Base-by-base conservation (phyloP, 2,329 filamentous ascomycete species). In the Botrytis tulipae region DNA sequence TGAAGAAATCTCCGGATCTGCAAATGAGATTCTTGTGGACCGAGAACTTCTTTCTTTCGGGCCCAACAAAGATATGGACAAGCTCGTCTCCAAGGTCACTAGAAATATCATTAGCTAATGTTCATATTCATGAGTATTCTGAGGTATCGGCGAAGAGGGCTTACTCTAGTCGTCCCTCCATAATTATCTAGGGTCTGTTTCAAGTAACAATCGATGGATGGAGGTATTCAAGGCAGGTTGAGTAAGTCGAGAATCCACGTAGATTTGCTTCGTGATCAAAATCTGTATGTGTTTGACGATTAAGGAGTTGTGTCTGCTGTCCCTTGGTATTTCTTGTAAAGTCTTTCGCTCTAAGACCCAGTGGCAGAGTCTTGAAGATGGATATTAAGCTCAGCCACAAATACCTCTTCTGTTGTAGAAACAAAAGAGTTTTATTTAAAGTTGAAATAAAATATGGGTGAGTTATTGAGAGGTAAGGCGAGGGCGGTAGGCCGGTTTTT, bases 51-150 rank as follows among this genome's bases (percentile, higher is more conserved):
- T 48, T 51, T 22, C 12, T 22, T 16, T 57, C 46, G 3, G 46
- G 18, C 18, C 46, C 46, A 57, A 68, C 65, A 35, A 48, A 68
- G 3, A 68, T 68, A 5, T 68, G 65, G n/a, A 57, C 65, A 25
- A 68, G 14, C 9, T 51, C 22, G 29, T 54, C 44, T 8, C 32
- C 44, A 32, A 54, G 29, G 25, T 9, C 42, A 48, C 63, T 14
- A 35, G 5, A 20, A 18, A 12, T 20, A 14, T 32, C 35, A n/a
- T 69, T 29, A 54, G 29, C 29, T 8, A 69, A 18, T 51, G 4
- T 59, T 14, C 25, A 42, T 42, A 12, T n/a, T 18, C 16, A 37
- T 37, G 9, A 57, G 29, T 42, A 18, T 51, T 42, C 48, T n/a
- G 44, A 46, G 20, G 4, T 46, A 46, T 46, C 29, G 25, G 22